phyloP scores from a whole-genome alignment of 2,329 filamentous ascomycete species.

The Trichoderma sp. region DNA sequence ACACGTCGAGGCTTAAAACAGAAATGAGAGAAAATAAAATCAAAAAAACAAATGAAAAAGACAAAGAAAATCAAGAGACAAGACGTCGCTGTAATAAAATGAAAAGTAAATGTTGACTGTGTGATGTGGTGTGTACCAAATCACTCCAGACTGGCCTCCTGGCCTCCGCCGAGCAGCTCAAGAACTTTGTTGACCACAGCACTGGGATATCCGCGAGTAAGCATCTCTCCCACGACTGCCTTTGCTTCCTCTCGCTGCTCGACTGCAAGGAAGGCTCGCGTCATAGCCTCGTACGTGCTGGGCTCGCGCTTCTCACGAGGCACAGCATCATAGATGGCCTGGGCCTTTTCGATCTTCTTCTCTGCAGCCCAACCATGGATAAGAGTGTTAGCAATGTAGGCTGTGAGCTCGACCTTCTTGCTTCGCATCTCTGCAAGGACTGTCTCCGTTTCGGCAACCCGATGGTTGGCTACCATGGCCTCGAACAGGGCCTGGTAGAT shows the following conservation, averaged over 20 bases:
- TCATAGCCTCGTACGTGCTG: conserved; percentile 99
- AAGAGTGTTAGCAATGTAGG: conserved; percentile 96
- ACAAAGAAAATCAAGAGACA: background rate
- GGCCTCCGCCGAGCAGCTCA: conserved; percentile 71
- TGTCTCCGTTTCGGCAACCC: conserved; percentile 71
- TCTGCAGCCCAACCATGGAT: conserved; percentile 95
- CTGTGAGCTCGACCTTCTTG: conserved; percentile 78
- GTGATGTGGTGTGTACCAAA: background rate
- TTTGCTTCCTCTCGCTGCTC: conserved; percentile 77
- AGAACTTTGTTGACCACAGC: conserved; percentile 93
- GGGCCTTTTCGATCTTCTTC: conserved; percentile 75
- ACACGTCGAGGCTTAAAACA: conserved; percentile 23
- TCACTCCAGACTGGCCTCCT: conserved; percentile 37
- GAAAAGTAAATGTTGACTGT: background rate
- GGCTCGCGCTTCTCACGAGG: conserved; percentile 80
- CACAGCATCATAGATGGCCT: conserved; percentile 76
- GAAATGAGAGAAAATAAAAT: conserved; percentile 24
- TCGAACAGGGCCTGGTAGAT: conserved; percentile 97
- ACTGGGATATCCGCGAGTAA: conserved; percentile 82
- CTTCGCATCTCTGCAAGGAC: conserved; percentile 73
- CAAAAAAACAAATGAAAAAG: conserved; percentile 22
- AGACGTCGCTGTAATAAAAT: background rate
- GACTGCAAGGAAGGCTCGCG: conserved; percentile 81
- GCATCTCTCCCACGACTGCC: conserved; percentile 81
- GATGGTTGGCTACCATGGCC: conserved; percentile 92